These are phyloP conservation scores for Logfia minima DNA, from an alignment of 129 eudicot species.

Conservation along the genomic window DNA sequence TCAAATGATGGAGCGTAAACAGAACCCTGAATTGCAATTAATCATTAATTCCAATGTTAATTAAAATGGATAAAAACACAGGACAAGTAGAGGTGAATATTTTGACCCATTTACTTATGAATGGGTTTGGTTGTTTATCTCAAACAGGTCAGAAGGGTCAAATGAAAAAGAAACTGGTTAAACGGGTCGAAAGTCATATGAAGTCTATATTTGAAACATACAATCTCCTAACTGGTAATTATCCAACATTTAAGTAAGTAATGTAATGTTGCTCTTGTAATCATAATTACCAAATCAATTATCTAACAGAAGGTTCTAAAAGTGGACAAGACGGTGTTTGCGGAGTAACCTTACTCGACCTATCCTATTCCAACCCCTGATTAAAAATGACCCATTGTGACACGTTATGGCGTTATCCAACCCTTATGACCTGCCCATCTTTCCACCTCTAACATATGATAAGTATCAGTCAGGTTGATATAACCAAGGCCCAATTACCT, in stretches of 20 bases:
- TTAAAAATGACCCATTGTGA: background rate
- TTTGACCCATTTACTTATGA: background rate
- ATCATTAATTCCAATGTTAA: background rate
- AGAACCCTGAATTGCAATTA: conserved; percentile 57
- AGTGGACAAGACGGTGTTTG: background rate
- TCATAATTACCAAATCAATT: background rate
- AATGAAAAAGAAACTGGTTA: background rate
- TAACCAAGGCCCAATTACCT: conserved; percentile 45
- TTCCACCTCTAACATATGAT: background rate
- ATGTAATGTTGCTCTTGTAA: background rate
- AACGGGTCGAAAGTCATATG: background rate
- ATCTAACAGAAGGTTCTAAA: background rate
- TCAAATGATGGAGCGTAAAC: conserved; percentile 95
- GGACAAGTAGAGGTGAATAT: background rate
- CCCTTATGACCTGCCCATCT: background rate
- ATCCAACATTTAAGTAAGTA: background rate
- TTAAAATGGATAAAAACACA: background rate
- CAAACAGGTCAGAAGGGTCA: background rate
- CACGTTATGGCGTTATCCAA: background rate
- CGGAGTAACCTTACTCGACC: background rate
- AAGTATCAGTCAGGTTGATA: conserved; percentile 19
- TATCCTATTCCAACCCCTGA: background rate
- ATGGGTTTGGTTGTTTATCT: conserved; percentile 6
- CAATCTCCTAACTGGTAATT: background rate
- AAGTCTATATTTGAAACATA: conserved; percentile 1